These are phyloP conservation scores for Aspergillus hiratsukae DNA, from an alignment of 2,329 filamentous ascomycete species.

Conservation along the genomic window DNA sequence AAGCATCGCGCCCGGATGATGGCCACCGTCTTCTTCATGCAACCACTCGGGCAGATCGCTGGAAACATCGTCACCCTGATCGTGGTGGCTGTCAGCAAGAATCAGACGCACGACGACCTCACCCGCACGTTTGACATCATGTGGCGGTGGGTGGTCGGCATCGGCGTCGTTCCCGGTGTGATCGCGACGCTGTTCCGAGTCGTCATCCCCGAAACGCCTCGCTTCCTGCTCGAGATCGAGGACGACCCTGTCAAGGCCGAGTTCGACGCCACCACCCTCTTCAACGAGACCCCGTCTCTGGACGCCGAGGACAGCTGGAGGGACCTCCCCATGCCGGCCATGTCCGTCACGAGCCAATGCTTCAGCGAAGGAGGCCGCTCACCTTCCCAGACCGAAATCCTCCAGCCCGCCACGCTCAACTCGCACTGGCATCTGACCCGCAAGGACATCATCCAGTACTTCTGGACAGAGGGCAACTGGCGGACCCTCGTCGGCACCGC, in stretches of 20 bases:
- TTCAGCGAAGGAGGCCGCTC: conserved; percentile 19
- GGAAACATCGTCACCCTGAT: conserved; percentile 59
- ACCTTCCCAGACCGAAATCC: conserved; percentile 19
- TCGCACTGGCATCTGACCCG: conserved; percentile 38
- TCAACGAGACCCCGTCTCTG: conserved; percentile 38
- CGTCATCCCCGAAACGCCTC: conserved; percentile 61
- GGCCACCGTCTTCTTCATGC: conserved; percentile 65
- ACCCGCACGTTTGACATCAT: conserved; percentile 52
- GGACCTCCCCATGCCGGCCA: conserved; percentile 19
- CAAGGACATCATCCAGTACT: conserved; percentile 38
- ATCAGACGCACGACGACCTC: conserved; percentile 23
- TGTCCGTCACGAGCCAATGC: conserved; percentile 24
- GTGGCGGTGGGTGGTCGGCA: conserved; percentile 64
- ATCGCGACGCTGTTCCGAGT: conserved; percentile 64
- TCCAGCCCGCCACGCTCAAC: conserved; percentile 37
- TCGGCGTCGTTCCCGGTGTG: conserved; percentile 60
- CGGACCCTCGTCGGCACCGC: conserved; percentile 43
- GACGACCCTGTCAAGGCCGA: conserved; percentile 57
- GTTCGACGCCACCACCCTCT: conserved; percentile 57
- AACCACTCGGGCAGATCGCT: conserved; percentile 62
- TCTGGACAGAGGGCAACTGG: conserved; percentile 43
- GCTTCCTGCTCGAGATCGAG: conserved; percentile 63
- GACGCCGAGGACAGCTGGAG: conserved; percentile 27
- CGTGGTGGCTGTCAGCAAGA: conserved; percentile 32
- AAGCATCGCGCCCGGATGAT: conserved; percentile 65